Percentiles rank a stretch among this genome's conserved stretches.
These are phyloP conservation scores for Vitis hybrid DNA, from an alignment of 177 flowering plant species.

Conservation along the genomic window DNA sequence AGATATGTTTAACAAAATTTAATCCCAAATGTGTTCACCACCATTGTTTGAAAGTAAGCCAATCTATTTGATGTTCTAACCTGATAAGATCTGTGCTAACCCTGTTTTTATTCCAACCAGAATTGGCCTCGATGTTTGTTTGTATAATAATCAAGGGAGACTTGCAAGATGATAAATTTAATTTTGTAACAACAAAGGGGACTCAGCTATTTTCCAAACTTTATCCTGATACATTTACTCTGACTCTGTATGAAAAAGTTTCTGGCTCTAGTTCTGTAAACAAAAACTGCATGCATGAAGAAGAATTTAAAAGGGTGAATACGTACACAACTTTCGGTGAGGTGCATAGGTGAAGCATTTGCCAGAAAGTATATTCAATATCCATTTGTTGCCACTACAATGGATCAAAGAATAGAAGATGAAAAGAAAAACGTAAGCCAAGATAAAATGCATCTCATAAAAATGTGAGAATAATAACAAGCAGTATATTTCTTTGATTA, in stretches of 20 bases:
- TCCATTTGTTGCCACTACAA: constrained; percentile 99
- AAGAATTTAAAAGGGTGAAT: constrained; percentile 9
- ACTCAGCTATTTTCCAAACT: background rate
- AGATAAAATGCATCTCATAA: background rate
- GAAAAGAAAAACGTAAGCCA: background rate
- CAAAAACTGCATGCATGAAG: background rate
- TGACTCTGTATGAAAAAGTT: background rate
- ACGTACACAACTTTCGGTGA: constrained; percentile 99
- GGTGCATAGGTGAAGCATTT: constrained; percentile 97
- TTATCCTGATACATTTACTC: background rate
- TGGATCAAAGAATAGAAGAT: constrained; percentile 13
- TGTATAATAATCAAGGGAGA: no score
- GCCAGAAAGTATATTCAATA: constrained; percentile 98
- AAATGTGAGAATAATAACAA: background rate
- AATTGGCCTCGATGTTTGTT: no score
- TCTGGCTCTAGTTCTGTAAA: background rate
- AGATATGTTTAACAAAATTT: no score
- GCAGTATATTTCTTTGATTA: background rate
- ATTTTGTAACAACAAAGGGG: no score
- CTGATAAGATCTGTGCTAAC: no score
- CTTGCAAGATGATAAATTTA: no score
- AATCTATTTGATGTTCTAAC: no score
- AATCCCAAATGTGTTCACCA: no score
- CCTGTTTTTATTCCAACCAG: no score
- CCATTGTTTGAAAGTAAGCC: no score